A percentile compares a stretch with the other conserved stretches of the same genome.
Conservation (phyloP, 371 early-diverging fungal species). For the Mortierella polycephala region DNA sequence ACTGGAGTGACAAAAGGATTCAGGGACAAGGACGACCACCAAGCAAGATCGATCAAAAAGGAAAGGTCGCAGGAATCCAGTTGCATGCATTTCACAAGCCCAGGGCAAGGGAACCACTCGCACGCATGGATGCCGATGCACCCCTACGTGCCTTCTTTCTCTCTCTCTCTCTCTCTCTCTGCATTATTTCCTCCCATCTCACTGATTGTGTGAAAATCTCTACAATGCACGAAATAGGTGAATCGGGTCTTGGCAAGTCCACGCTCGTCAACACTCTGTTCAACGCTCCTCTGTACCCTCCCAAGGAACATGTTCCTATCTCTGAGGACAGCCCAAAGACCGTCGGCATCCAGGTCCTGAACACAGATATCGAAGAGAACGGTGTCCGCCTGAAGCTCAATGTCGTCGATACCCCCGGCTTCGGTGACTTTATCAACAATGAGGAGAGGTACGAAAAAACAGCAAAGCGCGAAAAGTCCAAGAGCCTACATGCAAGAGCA, state of each 20-base stretch:
- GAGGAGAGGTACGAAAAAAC: conserved; percentile 75
- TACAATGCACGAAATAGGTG: conserved; percentile 66
- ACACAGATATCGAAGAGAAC: conserved; percentile 79
- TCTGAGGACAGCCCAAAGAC: conserved; percentile 90
- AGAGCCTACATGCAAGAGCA: background rate
- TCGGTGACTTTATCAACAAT: conserved; percentile 97
- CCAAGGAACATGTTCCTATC: conserved; percentile 81
- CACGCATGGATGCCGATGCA: too few relatives aligned
- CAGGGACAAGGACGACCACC: background rate
- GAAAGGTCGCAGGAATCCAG: too few relatives aligned
- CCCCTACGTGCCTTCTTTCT: background rate
- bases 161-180: background rate
- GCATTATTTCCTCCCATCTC: conserved; percentile 14
- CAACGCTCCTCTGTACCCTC: conserved; percentile 91
- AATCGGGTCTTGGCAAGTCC: conserved; percentile 98
- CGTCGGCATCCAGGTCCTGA: conserved; percentile 92
- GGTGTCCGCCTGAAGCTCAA: conserved; percentile 94
- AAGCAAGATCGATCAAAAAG: background rate
- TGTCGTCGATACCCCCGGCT: conserved; percentile 95
- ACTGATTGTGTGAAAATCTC: background rate
- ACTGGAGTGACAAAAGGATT: background rate
- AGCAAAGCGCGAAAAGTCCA: background rate
- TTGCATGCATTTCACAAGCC: too few relatives aligned
- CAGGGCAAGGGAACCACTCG: too few relatives aligned
- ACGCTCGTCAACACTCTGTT: conserved; percentile 99